A percentile compares a stretch with the other conserved stretches of the same genome.
phyloP scores from a whole-genome alignment of 2,329 filamentous ascomycete species.

The Seiridium unicorne region DNA sequence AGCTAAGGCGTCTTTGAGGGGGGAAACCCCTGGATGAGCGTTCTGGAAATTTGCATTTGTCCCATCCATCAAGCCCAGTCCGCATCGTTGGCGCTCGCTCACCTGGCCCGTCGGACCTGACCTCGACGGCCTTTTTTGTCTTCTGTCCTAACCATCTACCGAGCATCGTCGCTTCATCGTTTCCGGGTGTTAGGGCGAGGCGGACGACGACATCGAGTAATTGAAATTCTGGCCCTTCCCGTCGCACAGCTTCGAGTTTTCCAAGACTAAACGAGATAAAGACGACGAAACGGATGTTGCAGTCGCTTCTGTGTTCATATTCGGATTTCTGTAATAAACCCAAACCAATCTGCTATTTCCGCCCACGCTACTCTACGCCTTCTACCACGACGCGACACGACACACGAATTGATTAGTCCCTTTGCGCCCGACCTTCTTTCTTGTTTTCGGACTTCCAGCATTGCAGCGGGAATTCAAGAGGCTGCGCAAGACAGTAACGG shows the following conservation, averaged over 20 bases:
- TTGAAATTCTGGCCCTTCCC: not conserved
- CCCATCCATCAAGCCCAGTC: not conserved
- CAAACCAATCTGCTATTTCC: not conserved
- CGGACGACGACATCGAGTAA: not conserved
- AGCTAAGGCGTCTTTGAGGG: not conserved
- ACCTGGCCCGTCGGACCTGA: not conserved
- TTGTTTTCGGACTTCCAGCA: not conserved
- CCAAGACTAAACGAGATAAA: not conserved
- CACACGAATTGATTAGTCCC: not conserved
- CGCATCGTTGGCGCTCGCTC: not conserved
- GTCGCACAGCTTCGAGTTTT: no score
- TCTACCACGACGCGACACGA: slow-evolving; percentile 3
- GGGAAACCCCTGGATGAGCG: slow-evolving; percentile 1
- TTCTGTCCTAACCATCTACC: no score
- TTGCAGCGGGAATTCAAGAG: slow-evolving; percentile 16
- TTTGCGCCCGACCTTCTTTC: slow-evolving; percentile 3
- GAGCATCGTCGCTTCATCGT: not conserved
- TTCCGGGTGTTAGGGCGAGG: not conserved
- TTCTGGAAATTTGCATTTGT: slow-evolving; percentile 7
- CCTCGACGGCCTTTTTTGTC: not conserved
- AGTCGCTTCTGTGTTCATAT: not conserved
- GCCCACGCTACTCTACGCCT: not conserved
- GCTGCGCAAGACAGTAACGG: slow-evolving; percentile 15
- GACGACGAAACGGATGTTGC: not conserved
- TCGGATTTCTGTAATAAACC: not conserved